A percentile compares a stretch with the other conserved stretches of the same genome.
Evolutionary conservation across 2,329 filamentous ascomycete genomes (phyloP).

Genomic region (Pleomassaria siparia): DNA sequence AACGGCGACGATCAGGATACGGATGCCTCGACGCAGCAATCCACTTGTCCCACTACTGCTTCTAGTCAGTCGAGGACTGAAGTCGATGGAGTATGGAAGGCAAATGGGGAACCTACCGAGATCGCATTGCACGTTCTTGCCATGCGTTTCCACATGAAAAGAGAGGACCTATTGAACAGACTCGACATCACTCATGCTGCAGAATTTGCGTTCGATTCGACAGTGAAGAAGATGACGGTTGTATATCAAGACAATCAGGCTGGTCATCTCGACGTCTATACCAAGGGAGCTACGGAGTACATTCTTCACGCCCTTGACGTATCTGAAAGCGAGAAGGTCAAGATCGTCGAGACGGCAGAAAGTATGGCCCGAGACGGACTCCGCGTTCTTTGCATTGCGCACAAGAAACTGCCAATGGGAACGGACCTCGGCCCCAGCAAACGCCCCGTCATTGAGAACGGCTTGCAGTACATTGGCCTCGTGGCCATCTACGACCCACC

Average conservation of each 20-base stretch:
- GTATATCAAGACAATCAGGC: conserved; percentile 37
- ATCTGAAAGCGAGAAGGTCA: conserved; percentile 29
- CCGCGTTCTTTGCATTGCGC: conserved; percentile 42
- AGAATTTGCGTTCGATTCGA: conserved; percentile 45
- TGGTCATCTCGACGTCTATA: conserved; percentile 37
- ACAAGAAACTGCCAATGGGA: conserved; percentile 32
- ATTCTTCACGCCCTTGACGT: conserved; percentile 36
- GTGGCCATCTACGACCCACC: conserved; percentile 86
- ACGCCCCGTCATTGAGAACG: conserved; percentile 65
- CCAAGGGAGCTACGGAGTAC: conserved; percentile 44
- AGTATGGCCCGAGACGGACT: conserved; percentile 43
- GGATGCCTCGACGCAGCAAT: conserved; percentile 33
- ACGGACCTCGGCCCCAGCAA: conserved; percentile 35
- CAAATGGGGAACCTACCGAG: conserved; percentile 42
- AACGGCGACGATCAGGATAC: conserved; percentile 32
- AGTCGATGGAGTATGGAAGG: conserved; percentile 29
- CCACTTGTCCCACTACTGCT: conserved; percentile 32
- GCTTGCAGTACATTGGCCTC: conserved; percentile 75
- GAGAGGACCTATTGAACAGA: conserved; percentile 28
- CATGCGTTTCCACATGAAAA: conserved; percentile 41
- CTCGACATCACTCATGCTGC: conserved; percentile 35
- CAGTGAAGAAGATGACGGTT: conserved; percentile 45
- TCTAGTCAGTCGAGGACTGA: conserved; percentile 10
- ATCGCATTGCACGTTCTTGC: conserved; percentile 45
- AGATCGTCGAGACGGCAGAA: conserved; percentile 34